Evolutionary conservation across 2,329 filamentous ascomycete genomes (phyloP).

Genomic region (Ophiocordyceps polyrhachis-furcata): DNA sequence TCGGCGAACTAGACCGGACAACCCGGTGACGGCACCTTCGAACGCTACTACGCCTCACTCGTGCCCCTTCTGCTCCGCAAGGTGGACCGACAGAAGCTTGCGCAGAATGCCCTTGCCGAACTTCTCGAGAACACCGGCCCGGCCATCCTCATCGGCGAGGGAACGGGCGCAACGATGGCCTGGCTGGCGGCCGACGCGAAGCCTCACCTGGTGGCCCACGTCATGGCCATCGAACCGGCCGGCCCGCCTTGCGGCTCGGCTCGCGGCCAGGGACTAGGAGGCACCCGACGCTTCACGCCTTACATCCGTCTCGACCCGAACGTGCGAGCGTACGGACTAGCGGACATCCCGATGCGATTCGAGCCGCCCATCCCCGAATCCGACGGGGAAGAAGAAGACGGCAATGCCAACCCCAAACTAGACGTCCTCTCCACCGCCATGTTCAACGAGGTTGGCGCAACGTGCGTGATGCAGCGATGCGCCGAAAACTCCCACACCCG

Average conservation of each 20-base stretch:
- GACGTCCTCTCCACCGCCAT: background rate
- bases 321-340: conserved; percentile 19
- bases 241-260: conserved; percentile 28
- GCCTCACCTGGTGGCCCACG: conserved; percentile 25
- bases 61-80: conserved; percentile 14
- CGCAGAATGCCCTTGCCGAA: conserved; percentile 17
- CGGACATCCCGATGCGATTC: conserved; percentile 22
- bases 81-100: conserved; percentile 12
- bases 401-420: background rate
- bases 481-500: background rate
- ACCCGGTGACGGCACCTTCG: conserved; percentile 26
- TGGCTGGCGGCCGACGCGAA: conserved; percentile 29
- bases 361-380: conserved; percentile 13
- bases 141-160: conserved; percentile 29
- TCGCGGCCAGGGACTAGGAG: background rate
- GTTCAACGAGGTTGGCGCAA: background rate
- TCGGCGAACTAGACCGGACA: conserved; percentile 11
- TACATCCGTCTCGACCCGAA: conserved; percentile 9
- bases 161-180: conserved; percentile 24
- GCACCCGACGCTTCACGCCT: conserved; percentile 5
- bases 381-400: too few relatives aligned
- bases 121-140: conserved; percentile 24
- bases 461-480: conserved; percentile 7
- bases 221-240: conserved; percentile 32
- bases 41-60: conserved; percentile 25